Evolutionary conservation across 805 yeast species (phyloP), one percentile per base, ranked within the genome.

Genomic region (Spathaspora arborariae): DNA sequence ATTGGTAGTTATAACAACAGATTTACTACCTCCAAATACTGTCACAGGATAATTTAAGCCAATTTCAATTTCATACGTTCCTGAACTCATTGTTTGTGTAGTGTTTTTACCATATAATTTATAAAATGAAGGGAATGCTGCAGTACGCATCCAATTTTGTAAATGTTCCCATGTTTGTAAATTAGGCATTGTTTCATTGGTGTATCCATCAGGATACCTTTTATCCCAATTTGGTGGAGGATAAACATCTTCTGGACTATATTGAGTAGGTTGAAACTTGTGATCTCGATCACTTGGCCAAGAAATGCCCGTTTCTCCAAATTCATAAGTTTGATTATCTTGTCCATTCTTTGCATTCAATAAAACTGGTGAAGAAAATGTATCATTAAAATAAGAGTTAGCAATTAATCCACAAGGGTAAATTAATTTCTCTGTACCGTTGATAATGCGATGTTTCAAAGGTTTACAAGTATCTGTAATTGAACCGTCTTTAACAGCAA

Each of bases 111-210:
- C 76, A 37, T 90, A 91, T 33, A 90, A 67, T 62, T 94, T 92
- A 74, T 85, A 82, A 60, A 94, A 92, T 10, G 85, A 80, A 21
- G 98, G 96, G 51, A 92, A 72, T 0, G 96, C 97, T 0, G 98
- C 96, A 1, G 97, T 90, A 58, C 96, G 81, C 97, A 92, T 92
- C 99, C 99, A 92, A 64, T 90, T 92, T 71, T 90, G 96, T 56
- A 92, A 79, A 53, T 83, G 83, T 60, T 88, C 92, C 89, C 94
- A 83, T 33, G 68, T 61, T 2, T 87, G 75, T 41, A 92, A 62
- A 59, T 87, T 84, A 2, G 96, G 96, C 50, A 92, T 56, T 63
- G 88, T 89, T 5, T 79, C 80, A 27, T 78, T 82, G n/a, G 85
- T 88, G 68, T 94, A 92, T 0, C 98, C 98, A 49, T 90, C 68